Percentiles rank a stretch among this genome's conserved stretches.
Evolutionary conservation across 1,284 basidiomycete species (phyloP).

Genomic region (Heterobasidion occidentale): DNA sequence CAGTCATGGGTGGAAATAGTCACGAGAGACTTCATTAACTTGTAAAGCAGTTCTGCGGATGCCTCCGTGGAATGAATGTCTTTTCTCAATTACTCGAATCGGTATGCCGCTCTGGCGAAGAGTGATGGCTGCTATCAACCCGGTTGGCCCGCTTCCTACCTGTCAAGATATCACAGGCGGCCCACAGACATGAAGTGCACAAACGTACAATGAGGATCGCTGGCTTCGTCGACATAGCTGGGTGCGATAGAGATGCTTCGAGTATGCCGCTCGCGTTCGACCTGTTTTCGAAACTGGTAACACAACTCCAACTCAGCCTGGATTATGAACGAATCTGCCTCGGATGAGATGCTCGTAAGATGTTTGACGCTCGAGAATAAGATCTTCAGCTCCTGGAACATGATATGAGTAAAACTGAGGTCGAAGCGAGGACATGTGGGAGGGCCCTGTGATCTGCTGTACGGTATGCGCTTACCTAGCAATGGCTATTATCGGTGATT

Average conservation of each 20-base stretch:
- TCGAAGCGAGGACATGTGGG: no score
- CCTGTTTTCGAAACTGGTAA: no score
- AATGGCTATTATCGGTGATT: no score
- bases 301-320: no score
- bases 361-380: no score
- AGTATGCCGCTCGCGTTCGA: no score
- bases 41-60: slow-evolving; percentile 8
- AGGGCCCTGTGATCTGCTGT: no score
- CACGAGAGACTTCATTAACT: slow-evolving; percentile 1
- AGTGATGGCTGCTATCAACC: slow-evolving; percentile 17
- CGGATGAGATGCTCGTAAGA: no score
- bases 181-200: neutral
- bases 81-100: slow-evolving; percentile 17
- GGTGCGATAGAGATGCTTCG: neutral
- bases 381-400: no score
- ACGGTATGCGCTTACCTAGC: no score
- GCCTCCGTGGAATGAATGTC: slow-evolving; percentile 12
- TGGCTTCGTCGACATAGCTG: neutral
- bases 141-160: slow-evolving; percentile 19
- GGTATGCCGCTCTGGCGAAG: slow-evolving; percentile 15
- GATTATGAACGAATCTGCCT: no score
- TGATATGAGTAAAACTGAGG: no score
- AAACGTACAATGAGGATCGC: neutral
- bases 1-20: neutral
- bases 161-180: neutral